A percentile compares a stretch with the other conserved stretches of the same genome.
Evolutionary conservation across 495 filamentous ascomycete genomes (phyloP).

Genomic region (Tetracladium setigerum): DNA sequence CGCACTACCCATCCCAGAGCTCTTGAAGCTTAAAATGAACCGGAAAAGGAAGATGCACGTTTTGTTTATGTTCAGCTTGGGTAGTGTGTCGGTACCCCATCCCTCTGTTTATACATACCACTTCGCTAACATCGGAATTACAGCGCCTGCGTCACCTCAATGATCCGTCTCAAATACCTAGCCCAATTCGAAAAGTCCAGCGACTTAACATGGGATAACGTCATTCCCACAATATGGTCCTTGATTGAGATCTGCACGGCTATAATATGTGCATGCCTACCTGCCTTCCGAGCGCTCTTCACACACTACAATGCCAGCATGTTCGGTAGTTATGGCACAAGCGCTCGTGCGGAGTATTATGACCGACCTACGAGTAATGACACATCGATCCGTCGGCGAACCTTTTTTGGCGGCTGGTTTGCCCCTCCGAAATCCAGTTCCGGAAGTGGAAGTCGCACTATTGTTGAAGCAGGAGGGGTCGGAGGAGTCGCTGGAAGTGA

Average conservation of each 20-base stretch:
- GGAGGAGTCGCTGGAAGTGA: too few relatives aligned
- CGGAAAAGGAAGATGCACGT: constrained; percentile 26
- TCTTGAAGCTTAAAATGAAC: constrained; percentile 25
- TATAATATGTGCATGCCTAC: constrained; percentile 4
- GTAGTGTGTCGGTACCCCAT: constrained; percentile 26
- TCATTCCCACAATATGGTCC: constrained; percentile 1
- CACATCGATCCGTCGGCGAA: not conserved
- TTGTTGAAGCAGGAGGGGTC: not conserved
- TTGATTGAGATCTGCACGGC: not conserved
- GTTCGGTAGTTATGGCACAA: not conserved
- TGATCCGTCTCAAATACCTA: not conserved
- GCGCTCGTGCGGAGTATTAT: not conserved
- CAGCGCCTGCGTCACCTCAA: not conserved
- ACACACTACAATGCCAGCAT: not conserved
- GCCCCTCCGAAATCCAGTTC: not conserved
- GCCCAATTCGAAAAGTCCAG: not conserved
- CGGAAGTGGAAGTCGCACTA: not conserved
- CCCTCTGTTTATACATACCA: not conserved
- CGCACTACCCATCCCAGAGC: constrained; percentile 27
- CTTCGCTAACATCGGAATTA: not conserved
- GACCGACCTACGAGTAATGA: not conserved
- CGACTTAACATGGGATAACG: not conserved
- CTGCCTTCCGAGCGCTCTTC: not conserved
- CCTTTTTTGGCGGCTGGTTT: too few relatives aligned
- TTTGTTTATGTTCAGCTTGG: constrained; percentile 35